Base-by-base conservation (phyloP, 1,284 basidiomycete species). In the Anthracocystis setariae region DNA sequence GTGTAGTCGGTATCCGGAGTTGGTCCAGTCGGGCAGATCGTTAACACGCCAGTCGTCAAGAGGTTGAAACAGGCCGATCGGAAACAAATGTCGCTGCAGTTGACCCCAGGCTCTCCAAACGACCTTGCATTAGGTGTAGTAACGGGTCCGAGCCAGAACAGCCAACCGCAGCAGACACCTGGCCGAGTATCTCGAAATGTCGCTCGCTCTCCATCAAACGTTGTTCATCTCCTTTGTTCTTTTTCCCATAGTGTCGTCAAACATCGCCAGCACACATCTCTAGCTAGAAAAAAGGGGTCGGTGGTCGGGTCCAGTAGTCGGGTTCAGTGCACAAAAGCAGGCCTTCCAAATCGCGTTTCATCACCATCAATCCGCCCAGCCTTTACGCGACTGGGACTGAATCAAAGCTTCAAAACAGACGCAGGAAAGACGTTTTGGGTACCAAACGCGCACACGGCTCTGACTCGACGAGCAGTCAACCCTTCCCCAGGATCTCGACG, bases 391-490 rank as follows among this genome's bases (percentile, higher is more conserved):
- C 45, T 44, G 54, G 40, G 24, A 43, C 42, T 59, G 63, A 67
- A 61, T 60, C 57, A 50, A 46, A 55, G 57, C 57, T 67, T 61
- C 64, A 67, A 56, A 48, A 56, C 5, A 67, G 7, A 48, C 52
- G 48, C 49, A 49, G 61, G 47, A 63, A 67, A 59, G 64, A 60
- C 45, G 45, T 52, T 56, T 60, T 65, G 48, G 46, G 52, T 25
- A 50, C 67, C 56, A 59, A 65, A 65, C 53, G 51, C 69, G 63
- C 69, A 72, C 69, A 72, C 69, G 69, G 59, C 69, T 59, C 59
- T 63, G 69, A 72, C 69, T 72, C 52, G 69, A 47, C 69, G 69
- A 63, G 63, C 68, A 48, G 69, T 55, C 69, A 55, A 63, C 69
- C 69, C 56, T 67, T 72, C 69, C 55, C 63, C 56, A 37, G 60